These are phyloP conservation scores for Viola odorata DNA, from an alignment of 345 rosid species.

Conservation along the genomic window DNA sequence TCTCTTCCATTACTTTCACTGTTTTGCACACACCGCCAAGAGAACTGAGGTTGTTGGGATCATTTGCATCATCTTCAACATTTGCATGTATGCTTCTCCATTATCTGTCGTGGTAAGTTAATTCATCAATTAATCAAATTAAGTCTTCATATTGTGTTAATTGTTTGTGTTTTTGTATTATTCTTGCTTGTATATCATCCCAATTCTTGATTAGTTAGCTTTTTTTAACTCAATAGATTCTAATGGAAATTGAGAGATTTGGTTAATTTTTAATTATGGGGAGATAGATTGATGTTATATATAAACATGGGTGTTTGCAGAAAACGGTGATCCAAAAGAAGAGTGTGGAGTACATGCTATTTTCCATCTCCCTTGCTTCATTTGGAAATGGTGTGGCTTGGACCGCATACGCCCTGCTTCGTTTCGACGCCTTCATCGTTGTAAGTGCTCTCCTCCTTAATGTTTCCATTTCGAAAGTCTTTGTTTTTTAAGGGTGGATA, in stretches of 20 bases:
- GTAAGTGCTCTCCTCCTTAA: slow-evolving; percentile 26
- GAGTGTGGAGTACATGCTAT: slow-evolving; percentile 93
- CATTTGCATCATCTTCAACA: slow-evolving; percentile 48
- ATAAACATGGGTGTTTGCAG: slow-evolving; percentile 27
- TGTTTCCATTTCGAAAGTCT: background rate
- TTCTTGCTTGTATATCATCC: background rate
- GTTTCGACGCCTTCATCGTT: slow-evolving; percentile 56
- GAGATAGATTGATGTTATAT: too few species aligned
- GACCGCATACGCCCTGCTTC: slow-evolving; percentile 64
- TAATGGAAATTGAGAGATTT: too few species aligned
- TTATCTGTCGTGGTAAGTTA: slow-evolving; percentile 65
- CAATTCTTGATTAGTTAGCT: background rate
- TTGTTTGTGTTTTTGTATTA: background rate
- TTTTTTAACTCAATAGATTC: too few species aligned
- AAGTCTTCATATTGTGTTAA: background rate
- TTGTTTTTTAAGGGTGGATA: background rate
- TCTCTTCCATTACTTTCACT: slow-evolving; percentile 36
- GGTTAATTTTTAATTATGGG: too few species aligned
- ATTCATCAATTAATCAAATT: background rate
- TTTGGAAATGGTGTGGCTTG: slow-evolving; percentile 62
- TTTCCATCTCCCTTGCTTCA: slow-evolving; percentile 61
- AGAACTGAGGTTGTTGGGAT: slow-evolving; percentile 57
- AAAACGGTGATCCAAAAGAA: slow-evolving; percentile 71
- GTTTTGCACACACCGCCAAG: slow-evolving; percentile 32
- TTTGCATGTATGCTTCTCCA: slow-evolving; percentile 88